Evolutionary conservation across 495 filamentous ascomycete species (phyloP), one percentile per base, ranked within the genome.

Genomic region (Trichoderma virens): DNA sequence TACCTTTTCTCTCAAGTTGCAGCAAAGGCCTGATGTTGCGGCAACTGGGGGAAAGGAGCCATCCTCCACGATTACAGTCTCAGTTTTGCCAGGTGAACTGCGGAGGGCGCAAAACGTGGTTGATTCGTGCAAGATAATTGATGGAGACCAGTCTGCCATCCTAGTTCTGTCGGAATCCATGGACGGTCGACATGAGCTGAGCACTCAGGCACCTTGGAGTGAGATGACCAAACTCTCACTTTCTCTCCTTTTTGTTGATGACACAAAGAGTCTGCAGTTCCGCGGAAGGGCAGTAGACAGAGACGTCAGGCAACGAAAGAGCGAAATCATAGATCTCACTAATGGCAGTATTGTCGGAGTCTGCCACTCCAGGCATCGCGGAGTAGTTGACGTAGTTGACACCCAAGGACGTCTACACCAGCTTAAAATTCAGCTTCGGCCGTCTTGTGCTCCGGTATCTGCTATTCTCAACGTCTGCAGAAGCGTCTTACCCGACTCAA

Each of bases 121-220:
- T 39, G 91, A 94, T 75, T 89, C 88, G 30, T 90, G 87, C 68
- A 90, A 85, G 69, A 72, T 94, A 62, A 79, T 82, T 5, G 91
- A 94, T 74, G 85, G 87, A 13, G 80, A 80, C 0, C 76, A 86
- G 28, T 86, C 88, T 14, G 83, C 86, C 39, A 85, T 93, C 45
- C 74, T 93, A 16, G 83, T 89, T 28, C 78, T 96, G 23, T 86
- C 83, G n/a, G 81, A 85, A 64, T 82, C 82, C 30, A 80, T 79
- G n/a, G 74, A 82, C 65, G 86, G 86, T 8, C 79, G 81, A 28
- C 83, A 84, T 13, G 82, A 86, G 66, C 73, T 96, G 31, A 88
- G 84, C 47, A 69, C 93, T 41, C 89, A 91, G 72, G 89, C 88
- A 6, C 89, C 89, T 6, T 93, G 90, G 90, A 83, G 86, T 38